Conservation (phyloP, 1,284 basidiomycete species). For the Wallemia mellicola region DNA sequence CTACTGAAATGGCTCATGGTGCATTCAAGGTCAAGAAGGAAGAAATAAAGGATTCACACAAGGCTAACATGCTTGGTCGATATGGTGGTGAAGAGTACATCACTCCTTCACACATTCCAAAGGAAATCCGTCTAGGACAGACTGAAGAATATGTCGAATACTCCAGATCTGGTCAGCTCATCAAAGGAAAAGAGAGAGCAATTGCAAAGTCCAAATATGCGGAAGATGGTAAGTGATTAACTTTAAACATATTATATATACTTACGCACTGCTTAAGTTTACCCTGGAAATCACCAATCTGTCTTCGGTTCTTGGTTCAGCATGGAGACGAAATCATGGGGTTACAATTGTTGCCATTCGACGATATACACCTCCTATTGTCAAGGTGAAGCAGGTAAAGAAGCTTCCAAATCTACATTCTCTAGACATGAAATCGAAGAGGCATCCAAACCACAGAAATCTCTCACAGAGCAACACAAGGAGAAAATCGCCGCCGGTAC, state of each 20-base stretch:
- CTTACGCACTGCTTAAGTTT: conserved; percentile 23
- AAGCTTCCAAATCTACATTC: background rate
- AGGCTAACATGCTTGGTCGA: conserved; percentile 54
- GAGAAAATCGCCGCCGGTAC: background rate
- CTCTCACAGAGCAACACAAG: background rate
- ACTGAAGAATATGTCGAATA: conserved; percentile 97
- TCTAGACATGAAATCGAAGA: background rate
- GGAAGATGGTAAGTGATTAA: conserved; percentile 43
- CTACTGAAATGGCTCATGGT: conserved; percentile 66
- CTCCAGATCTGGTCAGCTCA: conserved; percentile 59
- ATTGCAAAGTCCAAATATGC: conserved; percentile 69
- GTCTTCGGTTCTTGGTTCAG: conserved; percentile 96
- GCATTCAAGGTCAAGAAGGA: conserved; percentile 83
- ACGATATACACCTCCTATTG: conserved; percentile 8
- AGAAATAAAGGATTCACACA: conserved; percentile 53
- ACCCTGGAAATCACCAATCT: conserved; percentile 65
- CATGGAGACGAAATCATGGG: conserved; percentile 40
- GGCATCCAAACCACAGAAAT: background rate
- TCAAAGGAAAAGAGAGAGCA: conserved; percentile 68
- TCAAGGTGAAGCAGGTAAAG: background rate
- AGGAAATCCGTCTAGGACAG: conserved; percentile 69
- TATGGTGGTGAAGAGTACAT: conserved; percentile 91
- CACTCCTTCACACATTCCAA: conserved; percentile 33
- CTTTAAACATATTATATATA: conserved; percentile 2
- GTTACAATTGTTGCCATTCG: conserved; percentile 83